Evolutionary conservation across 2,329 filamentous ascomycete species (phyloP).

Genomic region (Aspergillus vadensis): DNA sequence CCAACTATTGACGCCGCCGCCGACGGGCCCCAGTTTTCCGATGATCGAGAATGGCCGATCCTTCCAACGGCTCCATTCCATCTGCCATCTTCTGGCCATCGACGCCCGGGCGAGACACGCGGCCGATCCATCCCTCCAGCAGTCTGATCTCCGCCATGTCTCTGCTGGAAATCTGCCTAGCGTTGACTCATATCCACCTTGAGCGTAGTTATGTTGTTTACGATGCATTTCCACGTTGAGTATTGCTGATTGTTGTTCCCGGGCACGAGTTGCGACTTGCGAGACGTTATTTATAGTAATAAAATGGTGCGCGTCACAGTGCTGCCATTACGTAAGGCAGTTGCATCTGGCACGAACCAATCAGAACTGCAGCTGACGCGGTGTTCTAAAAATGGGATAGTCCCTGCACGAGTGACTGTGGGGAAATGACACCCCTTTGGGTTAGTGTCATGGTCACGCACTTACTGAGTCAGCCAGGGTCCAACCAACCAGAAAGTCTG

Average conservation of each 20-base stretch:
- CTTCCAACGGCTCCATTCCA: not conserved
- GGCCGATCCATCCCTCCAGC: slow-evolving; percentile 4
- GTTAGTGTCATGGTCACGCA: not conserved
- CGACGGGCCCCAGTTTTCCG: slow-evolving; percentile 3
- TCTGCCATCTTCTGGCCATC: not conserved
- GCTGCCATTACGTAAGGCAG: not conserved
- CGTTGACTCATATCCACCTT: not conserved
- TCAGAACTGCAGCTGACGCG: not conserved
- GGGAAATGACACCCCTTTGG: not conserved
- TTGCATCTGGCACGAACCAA: not conserved
- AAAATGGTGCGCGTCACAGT: no score
- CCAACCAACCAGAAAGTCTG: not conserved
- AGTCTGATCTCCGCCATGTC: not conserved
- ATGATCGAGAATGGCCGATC: slow-evolving; percentile 4
- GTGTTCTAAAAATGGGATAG: slow-evolving; percentile 1
- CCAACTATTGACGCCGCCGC: slow-evolving; percentile 18
- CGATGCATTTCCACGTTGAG: no score
- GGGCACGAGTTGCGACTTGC: no score
- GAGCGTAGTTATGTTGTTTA: not conserved
- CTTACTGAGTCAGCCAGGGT: not conserved
- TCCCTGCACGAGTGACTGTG: not conserved
- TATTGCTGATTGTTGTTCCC: no score
- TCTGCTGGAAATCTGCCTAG: not conserved
- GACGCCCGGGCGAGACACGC: slow-evolving; percentile 5
- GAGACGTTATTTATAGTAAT: no score